Conservation (phyloP, 768 basidiomycete species). For the Pseudohyphozyma bogoriensis region DNA sequence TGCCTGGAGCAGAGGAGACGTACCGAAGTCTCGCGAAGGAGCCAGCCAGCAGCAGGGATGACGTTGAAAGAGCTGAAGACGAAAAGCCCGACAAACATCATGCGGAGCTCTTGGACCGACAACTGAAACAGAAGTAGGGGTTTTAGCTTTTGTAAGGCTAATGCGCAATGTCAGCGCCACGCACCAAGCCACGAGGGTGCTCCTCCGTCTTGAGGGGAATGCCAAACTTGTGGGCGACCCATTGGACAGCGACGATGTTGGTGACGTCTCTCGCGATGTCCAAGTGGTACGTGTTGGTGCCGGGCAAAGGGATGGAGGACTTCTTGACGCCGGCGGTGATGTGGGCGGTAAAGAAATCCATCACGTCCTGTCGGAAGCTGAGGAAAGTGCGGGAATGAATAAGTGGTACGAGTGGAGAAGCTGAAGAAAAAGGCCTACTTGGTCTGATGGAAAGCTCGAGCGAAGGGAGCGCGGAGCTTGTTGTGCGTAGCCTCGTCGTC, state of each 20-base stretch:
- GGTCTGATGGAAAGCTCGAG: not conserved
- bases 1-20: no score
- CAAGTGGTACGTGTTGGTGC: not conserved
- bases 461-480: not conserved
- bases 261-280: not conserved
- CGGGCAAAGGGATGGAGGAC: constrained; percentile 17
- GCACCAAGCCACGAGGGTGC: not conserved
- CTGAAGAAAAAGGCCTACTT: not conserved
- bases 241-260: not conserved
- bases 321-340: not conserved
- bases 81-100: not conserved
- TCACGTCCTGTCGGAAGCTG: not conserved
- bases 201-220: not conserved
- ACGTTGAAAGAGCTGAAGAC: not conserved
- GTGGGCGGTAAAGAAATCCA: not conserved
- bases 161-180: no score
- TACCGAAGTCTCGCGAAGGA: not conserved
- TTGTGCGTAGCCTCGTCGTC: not conserved
- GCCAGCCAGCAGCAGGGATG: not conserved
- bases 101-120: not conserved
- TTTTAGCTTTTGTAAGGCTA: no score
- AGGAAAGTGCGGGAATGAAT: not conserved
- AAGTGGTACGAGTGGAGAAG: not conserved
- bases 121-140: not conserved
- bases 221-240: not conserved